phyloP scores from a whole-genome alignment of 345 rosid genomes.

The Ailanthus altissimus region DNA sequence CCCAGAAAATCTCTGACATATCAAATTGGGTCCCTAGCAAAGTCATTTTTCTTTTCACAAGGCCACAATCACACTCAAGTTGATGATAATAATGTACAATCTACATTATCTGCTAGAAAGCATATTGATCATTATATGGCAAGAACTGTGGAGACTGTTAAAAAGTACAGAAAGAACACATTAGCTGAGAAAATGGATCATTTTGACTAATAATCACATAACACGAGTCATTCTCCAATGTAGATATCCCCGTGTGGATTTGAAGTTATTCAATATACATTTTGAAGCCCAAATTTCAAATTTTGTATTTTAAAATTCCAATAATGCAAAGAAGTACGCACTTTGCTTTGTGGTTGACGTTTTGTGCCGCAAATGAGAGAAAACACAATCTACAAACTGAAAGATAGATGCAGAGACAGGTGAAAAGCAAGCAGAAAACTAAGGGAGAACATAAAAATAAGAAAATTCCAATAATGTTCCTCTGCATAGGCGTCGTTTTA shows the following conservation, averaged over 20 bases:
- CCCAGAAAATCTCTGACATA: neutral
- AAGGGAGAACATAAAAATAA: slow-evolving; percentile 18
- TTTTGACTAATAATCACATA: neutral
- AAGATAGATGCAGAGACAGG: neutral
- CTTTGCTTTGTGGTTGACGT: neutral
- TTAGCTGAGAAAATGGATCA: neutral
- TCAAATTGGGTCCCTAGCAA: neutral
- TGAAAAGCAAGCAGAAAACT: slow-evolving; percentile 10
- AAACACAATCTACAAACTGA: slow-evolving; percentile 2
- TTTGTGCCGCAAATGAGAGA: neutral
- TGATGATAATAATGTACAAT: neutral
- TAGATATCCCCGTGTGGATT: too few species aligned
- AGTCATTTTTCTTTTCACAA: neutral
- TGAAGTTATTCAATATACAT: too few species aligned
- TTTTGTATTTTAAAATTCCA: too few species aligned
- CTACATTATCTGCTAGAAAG: neutral
- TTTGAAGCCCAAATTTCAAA: too few species aligned
- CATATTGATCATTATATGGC: neutral
- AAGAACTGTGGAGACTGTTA: neutral
- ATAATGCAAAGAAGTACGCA: neutral
- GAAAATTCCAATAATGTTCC: neutral
- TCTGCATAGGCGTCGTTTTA: neutral
- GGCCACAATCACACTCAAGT: neutral
- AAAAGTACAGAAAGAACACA: neutral
- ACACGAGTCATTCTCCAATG: too few species aligned